phyloP scores from a whole-genome alignment of 768 basidiomycete species.

The Mycena belliarum region DNA sequence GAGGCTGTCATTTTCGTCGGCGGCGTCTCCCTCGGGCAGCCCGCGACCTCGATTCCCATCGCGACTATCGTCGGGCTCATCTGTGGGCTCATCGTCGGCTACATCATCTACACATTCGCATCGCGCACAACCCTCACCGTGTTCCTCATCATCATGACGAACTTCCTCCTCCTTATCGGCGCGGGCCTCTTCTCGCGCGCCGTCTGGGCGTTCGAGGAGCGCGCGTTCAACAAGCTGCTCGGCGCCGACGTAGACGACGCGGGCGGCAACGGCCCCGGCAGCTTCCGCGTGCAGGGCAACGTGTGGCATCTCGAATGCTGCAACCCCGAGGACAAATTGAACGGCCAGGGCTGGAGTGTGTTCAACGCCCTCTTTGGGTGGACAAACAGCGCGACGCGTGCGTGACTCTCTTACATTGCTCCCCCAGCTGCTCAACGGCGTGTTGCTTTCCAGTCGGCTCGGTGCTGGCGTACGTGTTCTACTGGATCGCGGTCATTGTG shows the following conservation, averaged over 20 bases:
- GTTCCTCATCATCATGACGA: constrained; percentile 92
- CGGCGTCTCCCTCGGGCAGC: constrained; percentile 84
- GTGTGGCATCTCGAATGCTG: constrained; percentile 91
- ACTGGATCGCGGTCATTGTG: constrained; percentile 84
- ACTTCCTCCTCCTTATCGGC: constrained; percentile 89
- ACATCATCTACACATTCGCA: constrained; percentile 78
- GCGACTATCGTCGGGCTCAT: constrained; percentile 86
- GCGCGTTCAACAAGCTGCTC: constrained; percentile 67
- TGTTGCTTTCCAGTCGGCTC: constrained; percentile 74
- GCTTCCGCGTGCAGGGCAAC: constrained; percentile 76
- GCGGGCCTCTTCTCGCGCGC: constrained; percentile 88
- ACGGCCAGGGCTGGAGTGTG: constrained; percentile 69
- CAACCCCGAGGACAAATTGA: constrained; percentile 56
- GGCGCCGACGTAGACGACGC: constrained; percentile 74
- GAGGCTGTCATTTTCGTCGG: constrained; percentile 95
- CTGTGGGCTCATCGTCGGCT: constrained; percentile 72
- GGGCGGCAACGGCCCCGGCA: constrained; percentile 77
- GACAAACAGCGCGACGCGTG: constrained; percentile 80
- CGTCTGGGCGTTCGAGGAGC: constrained; percentile 68
- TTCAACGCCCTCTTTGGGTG: constrained; percentile 88
- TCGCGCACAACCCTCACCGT: constrained; percentile 73
- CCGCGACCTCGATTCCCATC: constrained; percentile 85
- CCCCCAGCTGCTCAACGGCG: too few species aligned
- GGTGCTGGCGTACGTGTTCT: constrained; percentile 86
- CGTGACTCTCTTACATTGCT: constrained; percentile 25